A percentile compares a stretch with the other conserved stretches of the same genome.
phyloP scores from a whole-genome alignment of 148 eudicot species.

The Vaccinium myrtillus region DNA sequence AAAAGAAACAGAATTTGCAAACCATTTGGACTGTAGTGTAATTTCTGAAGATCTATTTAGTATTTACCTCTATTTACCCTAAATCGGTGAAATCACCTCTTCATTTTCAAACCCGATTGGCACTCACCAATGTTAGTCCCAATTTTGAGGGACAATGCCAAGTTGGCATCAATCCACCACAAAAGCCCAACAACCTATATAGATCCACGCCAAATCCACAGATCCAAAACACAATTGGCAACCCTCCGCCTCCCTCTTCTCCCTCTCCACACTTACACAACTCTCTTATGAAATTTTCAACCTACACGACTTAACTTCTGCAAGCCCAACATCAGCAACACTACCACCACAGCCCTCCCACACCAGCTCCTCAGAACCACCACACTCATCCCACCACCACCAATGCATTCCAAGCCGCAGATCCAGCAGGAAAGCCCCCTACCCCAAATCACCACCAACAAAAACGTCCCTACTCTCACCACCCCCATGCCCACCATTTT shows the following conservation, averaged over 20 bases:
- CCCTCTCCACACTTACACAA: not conserved
- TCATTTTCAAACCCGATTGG: too few relatives aligned
- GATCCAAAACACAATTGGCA: not conserved
- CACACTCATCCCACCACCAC: not conserved
- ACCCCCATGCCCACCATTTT: not conserved
- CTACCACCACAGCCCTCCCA: not conserved
- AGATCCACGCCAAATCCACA: not conserved
- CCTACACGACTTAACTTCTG: not conserved
- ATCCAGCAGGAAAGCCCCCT: not conserved
- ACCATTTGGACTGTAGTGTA: too few relatives aligned
- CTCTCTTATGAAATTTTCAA: not conserved
- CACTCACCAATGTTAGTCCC: not conserved
- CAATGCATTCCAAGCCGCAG: not conserved
- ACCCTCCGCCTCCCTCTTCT: not conserved
- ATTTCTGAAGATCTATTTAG: too few relatives aligned
- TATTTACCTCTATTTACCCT: too few relatives aligned
- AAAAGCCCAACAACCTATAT: not conserved
- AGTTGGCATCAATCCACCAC: not conserved
- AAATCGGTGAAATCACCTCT: too few relatives aligned
- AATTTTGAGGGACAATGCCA: not conserved
- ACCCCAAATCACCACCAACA: slow-evolving; percentile 1
- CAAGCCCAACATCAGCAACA: not conserved
- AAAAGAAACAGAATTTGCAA: too few relatives aligned
- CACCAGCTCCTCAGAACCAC: not conserved
- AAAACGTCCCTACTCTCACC: not conserved